A percentile compares a stretch with the other conserved stretches of the same genome.
These are phyloP conservation scores for Solanum peruvianum DNA, from an alignment of 257 asterid genomes.

Conservation along the genomic window DNA sequence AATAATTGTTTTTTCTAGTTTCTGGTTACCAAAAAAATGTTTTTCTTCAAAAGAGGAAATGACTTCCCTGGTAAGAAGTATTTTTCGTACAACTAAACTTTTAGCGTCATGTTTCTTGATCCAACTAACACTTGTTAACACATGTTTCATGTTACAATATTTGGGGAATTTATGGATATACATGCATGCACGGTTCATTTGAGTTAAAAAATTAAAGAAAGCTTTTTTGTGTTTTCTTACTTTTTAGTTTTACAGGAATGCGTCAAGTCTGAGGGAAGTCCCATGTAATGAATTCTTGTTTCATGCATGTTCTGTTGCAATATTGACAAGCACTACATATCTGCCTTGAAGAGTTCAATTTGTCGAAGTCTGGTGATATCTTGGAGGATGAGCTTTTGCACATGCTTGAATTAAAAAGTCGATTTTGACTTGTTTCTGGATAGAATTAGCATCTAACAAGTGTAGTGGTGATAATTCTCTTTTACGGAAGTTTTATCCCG, in stretches of 20 bases:
- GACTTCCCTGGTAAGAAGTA: neutral
- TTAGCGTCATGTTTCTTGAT: neutral
- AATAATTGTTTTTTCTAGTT: neutral
- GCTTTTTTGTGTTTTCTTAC: neutral
- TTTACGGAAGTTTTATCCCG: slow-evolving; percentile 19
- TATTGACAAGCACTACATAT: slow-evolving; percentile 26
- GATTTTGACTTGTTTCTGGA: slow-evolving; percentile 20
- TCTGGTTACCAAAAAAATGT: neutral
- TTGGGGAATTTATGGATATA: neutral
- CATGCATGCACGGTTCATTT: neutral
- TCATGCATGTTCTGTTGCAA: slow-evolving; percentile 34
- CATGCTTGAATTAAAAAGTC: slow-evolving; percentile 28
- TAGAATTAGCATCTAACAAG: slow-evolving; percentile 29
- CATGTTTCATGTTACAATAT: neutral
- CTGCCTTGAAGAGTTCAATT: slow-evolving; percentile 23
- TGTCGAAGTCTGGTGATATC: slow-evolving; percentile 19
- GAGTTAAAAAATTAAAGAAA: neutral
- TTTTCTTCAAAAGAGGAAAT: neutral
- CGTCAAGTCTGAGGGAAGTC: neutral
- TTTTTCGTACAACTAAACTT: neutral
- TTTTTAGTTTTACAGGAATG: neutral
- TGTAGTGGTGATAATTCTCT: slow-evolving; percentile 21
- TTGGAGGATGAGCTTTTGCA: slow-evolving; percentile 20
- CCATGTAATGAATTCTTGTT: slow-evolving; percentile 59
- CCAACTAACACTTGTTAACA: neutral